Evolutionary conservation across 1,284 basidiomycete genomes (phyloP), one percentile per base, ranked within the genome.

Genomic region (Apiotrichum brassicae): DNA sequence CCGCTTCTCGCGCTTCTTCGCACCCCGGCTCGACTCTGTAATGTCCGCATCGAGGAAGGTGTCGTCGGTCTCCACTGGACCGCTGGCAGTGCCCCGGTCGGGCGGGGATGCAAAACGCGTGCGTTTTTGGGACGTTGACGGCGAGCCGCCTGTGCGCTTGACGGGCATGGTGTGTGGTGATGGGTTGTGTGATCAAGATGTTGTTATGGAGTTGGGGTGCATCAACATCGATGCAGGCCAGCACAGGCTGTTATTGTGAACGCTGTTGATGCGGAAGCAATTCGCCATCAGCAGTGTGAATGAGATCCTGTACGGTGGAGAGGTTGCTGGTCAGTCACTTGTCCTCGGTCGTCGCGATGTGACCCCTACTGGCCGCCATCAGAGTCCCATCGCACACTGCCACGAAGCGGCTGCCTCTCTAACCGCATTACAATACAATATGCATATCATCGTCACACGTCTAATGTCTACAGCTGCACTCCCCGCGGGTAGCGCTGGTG

Each of bases 81-180:
- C 16, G 30, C 12, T 16, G 11, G n/a, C 7, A n/a, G 24, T 11
- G 24, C 16, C 24, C n/a, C 22, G 16, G 9, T 6, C n/a, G 8
- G 59, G 43, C 2, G 87, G 85, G 32, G 88, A 85, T 26, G 83
- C 79, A 58, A 91, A 87, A 38, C 88, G 84, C 14, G 86, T 85
- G 60, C 87, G 87, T 72, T 91, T 92, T 7, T 49, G 55, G 6
- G 41, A 53, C 19, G 43, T 46, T 8, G 63, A 61, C 7, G 64
- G 52, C 20, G 53, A 58, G 14, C 62, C 61, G 7, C 53, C 60
- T 7, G 66, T 51, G 16, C 68, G 52, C 43, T 70, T 70, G 54
- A 57, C 59, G 20, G 68, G 60, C 65, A 68, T 68, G 38, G 7
- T 47, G 37, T 30, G 28, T 30, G 28, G 28, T 30, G 9, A 14